phyloP scores from a whole-genome alignment of 371 early-diverging fungal genomes.

The Mucor racemosus region DNA sequence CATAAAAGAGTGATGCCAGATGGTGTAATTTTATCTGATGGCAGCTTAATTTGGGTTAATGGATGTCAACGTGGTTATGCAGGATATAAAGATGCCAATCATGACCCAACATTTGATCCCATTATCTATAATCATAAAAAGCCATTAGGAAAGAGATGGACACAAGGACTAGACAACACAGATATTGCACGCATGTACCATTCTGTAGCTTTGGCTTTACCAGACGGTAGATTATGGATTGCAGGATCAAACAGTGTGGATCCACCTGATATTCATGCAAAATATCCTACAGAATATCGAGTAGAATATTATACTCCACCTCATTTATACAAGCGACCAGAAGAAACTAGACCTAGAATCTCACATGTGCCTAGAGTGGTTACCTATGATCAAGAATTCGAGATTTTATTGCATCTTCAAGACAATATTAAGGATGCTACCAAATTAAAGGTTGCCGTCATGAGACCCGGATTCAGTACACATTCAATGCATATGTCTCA shows the following conservation, averaged over 20 bases:
- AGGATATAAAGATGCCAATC: slow-evolving; percentile 54
- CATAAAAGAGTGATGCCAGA: slow-evolving; percentile 70
- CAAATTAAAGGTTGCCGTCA: slow-evolving; percentile 44
- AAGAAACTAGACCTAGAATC: slow-evolving; percentile 49
- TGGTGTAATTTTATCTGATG: slow-evolving; percentile 62
- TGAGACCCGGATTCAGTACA: slow-evolving; percentile 64
- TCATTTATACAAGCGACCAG: slow-evolving; percentile 48
- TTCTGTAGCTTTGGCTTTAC: slow-evolving; percentile 64
- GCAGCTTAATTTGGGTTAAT: slow-evolving; percentile 63
- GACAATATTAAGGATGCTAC: slow-evolving; percentile 31
- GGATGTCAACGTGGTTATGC: slow-evolving; percentile 69
- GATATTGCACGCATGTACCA: slow-evolving; percentile 74
- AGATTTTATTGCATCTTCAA: slow-evolving; percentile 38
- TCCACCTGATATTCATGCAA: slow-evolving; percentile 47
- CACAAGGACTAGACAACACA: slow-evolving; percentile 46
- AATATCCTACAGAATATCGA: slow-evolving; percentile 65
- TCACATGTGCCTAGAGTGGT: slow-evolving; percentile 51
- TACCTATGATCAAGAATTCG: slow-evolving; percentile 42
- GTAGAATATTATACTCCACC: slow-evolving; percentile 70
- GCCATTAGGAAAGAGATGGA: slow-evolving; percentile 50
- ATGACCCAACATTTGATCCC: slow-evolving; percentile 64
- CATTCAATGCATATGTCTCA: slow-evolving; percentile 72
- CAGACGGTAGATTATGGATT: slow-evolving; percentile 58
- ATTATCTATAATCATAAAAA: slow-evolving; percentile 58
- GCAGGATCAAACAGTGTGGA: slow-evolving; percentile 55